Evolutionary conservation across 306 rosid genomes (phyloP).

Genomic region (Astragalus membranaceus): DNA sequence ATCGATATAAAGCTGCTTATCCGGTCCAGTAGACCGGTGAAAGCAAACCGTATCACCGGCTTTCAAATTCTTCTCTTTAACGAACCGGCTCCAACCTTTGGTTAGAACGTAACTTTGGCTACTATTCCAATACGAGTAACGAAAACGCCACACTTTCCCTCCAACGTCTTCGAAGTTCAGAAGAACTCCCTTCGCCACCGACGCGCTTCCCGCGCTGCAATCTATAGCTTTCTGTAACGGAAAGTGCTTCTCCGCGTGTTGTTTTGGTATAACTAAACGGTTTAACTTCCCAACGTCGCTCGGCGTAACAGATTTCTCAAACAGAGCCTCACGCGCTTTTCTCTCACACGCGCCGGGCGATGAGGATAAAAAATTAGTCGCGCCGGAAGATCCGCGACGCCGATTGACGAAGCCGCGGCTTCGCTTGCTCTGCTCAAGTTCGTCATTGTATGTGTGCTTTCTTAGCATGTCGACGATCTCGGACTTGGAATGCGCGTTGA

Average conservation of each 20-base stretch:
- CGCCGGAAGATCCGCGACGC: not conserved
- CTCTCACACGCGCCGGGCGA: not conserved
- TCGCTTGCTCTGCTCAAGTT: conserved; percentile 75
- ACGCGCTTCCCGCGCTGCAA: not conserved
- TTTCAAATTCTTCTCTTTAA: conserved; percentile 74
- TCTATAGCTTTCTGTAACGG: conserved; percentile 44
- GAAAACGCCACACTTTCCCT: conserved; percentile 93
- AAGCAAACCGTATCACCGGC: conserved; percentile 90
- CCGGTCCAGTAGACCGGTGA: conserved; percentile 66
- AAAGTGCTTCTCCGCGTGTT: conserved; percentile 93
- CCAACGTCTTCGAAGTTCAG: conserved; percentile 82
- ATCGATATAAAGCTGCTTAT: conserved; percentile 66
- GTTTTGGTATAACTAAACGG: conserved; percentile 87
- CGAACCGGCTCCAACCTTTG: conserved; percentile 98
- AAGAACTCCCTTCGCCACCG: conserved; percentile 47
- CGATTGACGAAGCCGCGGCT: conserved; percentile 29
- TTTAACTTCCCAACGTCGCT: conserved; percentile 94
- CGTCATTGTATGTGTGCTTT: conserved; percentile 90
- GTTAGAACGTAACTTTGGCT: conserved; percentile 95
- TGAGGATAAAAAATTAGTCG: not conserved
- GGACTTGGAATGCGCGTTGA: conserved; percentile 69
- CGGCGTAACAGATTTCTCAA: conserved; percentile 88
- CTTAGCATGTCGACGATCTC: conserved; percentile 97
- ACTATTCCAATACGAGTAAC: conserved; percentile 97
- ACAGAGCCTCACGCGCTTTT: conserved; percentile 62